Base-by-base conservation (phyloP, 768 basidiomycete genomes). In the Suillus variegatus region DNA sequence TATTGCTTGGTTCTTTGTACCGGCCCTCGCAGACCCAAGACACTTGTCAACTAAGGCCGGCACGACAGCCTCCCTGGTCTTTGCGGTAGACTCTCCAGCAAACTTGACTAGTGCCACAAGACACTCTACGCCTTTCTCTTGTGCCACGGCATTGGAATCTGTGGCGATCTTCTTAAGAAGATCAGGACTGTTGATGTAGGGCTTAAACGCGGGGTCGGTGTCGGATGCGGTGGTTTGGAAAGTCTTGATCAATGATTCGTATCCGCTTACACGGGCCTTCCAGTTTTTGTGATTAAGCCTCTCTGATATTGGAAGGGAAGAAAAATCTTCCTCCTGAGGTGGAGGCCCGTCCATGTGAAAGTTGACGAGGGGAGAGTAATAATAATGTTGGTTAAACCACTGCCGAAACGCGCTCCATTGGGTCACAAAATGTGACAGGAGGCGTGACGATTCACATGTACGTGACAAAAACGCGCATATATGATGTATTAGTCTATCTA, bases 21-120 rank as follows among this genome's bases (percentile, higher is more conserved):
- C 95, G 12, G 91, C 90, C 73, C 96, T 85, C 46, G 95, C 81
- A 22, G 96, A 95, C 32, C 97, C 95, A 63, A 97, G 85, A 72
- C 94, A 95, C 77, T 99, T 99, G 72, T 99, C 97, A 44, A 99
- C 95, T 65, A 99, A 78, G 4, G 91, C 90, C n/a, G 95, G 93
- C 9, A 97, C 82, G 10, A 99, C 89, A 3, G 82, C 83, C 61
- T 92, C 87, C 71, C 94, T 84, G 47, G 92, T 91, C 79, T 88
- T 89, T 56, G 91, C 91, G 54, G 91, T 88, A 54, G 85, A 89
- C 83, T 96, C 94, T 66, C 97, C 97, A 8, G 95, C 93, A 73
- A 89, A 94, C 79, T 95, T 94, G 70, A 97, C 89, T 65, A 99
- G 84, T 38, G 89, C 84, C 62, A 91, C 87, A 41, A 96, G 79